These are phyloP conservation scores for Solanum bulbocastanum DNA, from an alignment of 257 asterid genomes.

Conservation along the genomic window DNA sequence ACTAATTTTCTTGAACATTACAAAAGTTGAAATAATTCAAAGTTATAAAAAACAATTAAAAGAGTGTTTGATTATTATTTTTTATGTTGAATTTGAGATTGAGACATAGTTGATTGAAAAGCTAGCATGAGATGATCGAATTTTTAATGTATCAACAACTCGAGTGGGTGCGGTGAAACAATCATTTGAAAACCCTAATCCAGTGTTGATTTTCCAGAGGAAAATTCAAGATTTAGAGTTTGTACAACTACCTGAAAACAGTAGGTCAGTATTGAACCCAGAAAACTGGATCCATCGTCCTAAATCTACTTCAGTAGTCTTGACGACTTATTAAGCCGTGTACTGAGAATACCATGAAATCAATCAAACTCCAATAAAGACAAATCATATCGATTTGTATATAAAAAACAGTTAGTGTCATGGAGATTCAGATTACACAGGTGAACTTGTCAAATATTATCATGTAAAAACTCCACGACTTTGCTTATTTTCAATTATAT, in stretches of 20 bases:
- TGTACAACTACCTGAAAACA: not conserved
- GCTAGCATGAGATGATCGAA: not conserved
- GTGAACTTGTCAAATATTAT: not conserved
- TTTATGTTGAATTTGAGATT: not conserved
- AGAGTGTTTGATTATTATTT: not conserved
- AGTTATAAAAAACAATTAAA: not conserved
- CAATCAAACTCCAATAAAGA: not conserved
- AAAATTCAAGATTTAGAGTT: not conserved
- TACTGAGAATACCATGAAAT: accelerated
- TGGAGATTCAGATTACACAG: not conserved
- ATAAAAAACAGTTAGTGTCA: not conserved
- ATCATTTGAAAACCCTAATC: not conserved
- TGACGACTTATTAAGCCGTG: not conserved
- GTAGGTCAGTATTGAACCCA: not conserved
- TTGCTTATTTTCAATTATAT: not conserved
- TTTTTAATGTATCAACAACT: not conserved
- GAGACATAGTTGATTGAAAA: not conserved
- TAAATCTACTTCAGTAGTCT: not conserved
- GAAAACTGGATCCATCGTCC: not conserved
- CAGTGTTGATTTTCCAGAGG: not conserved
- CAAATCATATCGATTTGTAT: too few relatives aligned
- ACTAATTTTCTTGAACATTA: not conserved
- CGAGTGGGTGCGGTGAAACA: not conserved
- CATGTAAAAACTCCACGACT: not conserved
- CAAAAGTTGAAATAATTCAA: not conserved